Evolutionary conservation across 1,284 basidiomycete species (phyloP).

Genomic region (Gomphus bonarii): DNA sequence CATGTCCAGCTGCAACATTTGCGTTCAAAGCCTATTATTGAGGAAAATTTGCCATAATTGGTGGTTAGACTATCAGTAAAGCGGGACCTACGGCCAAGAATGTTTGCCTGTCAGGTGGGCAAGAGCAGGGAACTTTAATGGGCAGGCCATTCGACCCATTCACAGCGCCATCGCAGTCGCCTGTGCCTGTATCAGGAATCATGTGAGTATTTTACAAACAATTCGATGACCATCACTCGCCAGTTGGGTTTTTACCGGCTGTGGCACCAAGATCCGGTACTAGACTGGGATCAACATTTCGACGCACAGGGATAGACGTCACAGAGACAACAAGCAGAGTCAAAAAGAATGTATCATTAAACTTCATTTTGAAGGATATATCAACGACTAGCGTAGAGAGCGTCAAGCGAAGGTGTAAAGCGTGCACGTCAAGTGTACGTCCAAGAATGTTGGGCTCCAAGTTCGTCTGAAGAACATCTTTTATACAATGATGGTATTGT

Average conservation of each 20-base stretch:
- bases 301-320: conserved; percentile 32
- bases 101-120: conserved; percentile 41
- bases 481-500: too few relatives aligned
- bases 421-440: too few relatives aligned
- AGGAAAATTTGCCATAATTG: not conserved
- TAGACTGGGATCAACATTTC: conserved; percentile 32
- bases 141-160: conserved; percentile 39
- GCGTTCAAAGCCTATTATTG: conserved; percentile 34
- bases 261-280: conserved; percentile 13
- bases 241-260: conserved; percentile 15
- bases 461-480: too few relatives aligned
- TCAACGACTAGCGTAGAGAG: not conserved
- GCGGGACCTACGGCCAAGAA: conserved; percentile 27
- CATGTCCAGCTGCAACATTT: conserved; percentile 50
- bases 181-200: conserved; percentile 20
- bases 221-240: not conserved
- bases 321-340: conserved; percentile 27
- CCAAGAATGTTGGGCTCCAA: too few relatives aligned
- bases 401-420: too few relatives aligned
- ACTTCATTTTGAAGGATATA: conserved; percentile 9
- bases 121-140: conserved; percentile 50
- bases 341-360: conserved; percentile 19
- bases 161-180: conserved; percentile 48
- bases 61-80: not conserved
- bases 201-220: not conserved